These are phyloP conservation scores for Didymella lethalis DNA, from an alignment of 2,329 filamentous ascomycete species.

Conservation along the genomic window DNA sequence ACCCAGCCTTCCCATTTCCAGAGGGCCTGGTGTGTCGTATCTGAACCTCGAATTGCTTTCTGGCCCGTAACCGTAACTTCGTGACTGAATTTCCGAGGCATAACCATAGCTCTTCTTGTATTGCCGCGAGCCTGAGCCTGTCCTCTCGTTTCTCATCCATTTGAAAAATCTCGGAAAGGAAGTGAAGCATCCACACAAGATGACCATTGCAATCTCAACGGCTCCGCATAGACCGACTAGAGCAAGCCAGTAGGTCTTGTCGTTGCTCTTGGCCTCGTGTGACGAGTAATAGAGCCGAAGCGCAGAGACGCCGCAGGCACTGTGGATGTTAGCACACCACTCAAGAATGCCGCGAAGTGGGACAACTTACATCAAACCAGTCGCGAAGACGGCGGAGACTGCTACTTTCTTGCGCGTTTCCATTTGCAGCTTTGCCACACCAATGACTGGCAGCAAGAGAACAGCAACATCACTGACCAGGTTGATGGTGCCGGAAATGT, in stretches of 20 bases:
- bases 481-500: slow-evolving; percentile 6
- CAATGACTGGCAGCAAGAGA: slow-evolving; percentile 27
- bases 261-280: slow-evolving; percentile 10
- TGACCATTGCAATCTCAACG: slow-evolving; percentile 20
- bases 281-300: slow-evolving; percentile 15
- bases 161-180: slow-evolving; percentile 26
- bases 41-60: slow-evolving; percentile 8
- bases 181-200: slow-evolving; percentile 27
- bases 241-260: slow-evolving; percentile 25
- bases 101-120: not conserved
- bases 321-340: not conserved
- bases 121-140: not conserved
- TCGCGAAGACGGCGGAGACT: slow-evolving; percentile 9
- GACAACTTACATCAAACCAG: slow-evolving; percentile 9
- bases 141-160: slow-evolving; percentile 4
- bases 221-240: slow-evolving; percentile 17
- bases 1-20: slow-evolving; percentile 2
- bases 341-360: not conserved
- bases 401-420: slow-evolving; percentile 8
- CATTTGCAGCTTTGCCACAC: slow-evolving; percentile 8
- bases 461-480: slow-evolving; percentile 27
- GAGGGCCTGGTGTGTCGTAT: not conserved
- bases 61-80: not conserved
- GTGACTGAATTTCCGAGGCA: not conserved
- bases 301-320: not conserved